These are phyloP conservation scores for Aurinia saxatilis DNA, from an alignment of 345 rosid genomes.

Conservation along the genomic window DNA sequence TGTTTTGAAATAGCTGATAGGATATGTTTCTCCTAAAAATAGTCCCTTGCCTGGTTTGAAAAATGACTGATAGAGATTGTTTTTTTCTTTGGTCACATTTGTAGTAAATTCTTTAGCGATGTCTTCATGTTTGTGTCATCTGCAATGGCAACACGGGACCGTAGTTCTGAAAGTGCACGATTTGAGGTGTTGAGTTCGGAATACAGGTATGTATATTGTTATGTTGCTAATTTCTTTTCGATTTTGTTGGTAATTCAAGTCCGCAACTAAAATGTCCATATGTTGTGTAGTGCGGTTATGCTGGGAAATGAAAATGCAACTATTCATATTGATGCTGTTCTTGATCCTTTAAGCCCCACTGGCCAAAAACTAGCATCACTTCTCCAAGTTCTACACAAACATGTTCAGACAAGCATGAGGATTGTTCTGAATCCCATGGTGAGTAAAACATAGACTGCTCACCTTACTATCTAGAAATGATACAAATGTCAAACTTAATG, in stretches of 20 bases:
- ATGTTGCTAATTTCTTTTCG: neutral
- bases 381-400: conserved; percentile 65
- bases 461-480: neutral
- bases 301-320: conserved; percentile 66
- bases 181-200: conserved; percentile 80
- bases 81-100: conserved; percentile 15
- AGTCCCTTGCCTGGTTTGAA: conserved; percentile 8
- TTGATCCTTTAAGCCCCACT: conserved; percentile 87
- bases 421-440: conserved; percentile 93
- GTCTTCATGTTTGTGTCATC: conserved; percentile 76
- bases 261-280: conserved; percentile 4
- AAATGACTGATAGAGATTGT: conserved; percentile 13
- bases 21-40: neutral
- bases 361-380: conserved; percentile 92
- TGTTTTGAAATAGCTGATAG: conserved; percentile 8
- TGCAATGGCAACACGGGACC: conserved; percentile 83
- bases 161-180: conserved; percentile 93
- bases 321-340: conserved; percentile 86
- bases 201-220: conserved; percentile 47
- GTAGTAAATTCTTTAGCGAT: conserved; percentile 91
- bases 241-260: neutral
- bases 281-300: conserved; percentile 70
- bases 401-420: conserved; percentile 87
- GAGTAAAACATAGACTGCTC: conserved; percentile 27
- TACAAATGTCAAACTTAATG: neutral